Conservation (phyloP, 2,329 filamentous ascomycete genomes). For the Lomentospora prolificans region DNA sequence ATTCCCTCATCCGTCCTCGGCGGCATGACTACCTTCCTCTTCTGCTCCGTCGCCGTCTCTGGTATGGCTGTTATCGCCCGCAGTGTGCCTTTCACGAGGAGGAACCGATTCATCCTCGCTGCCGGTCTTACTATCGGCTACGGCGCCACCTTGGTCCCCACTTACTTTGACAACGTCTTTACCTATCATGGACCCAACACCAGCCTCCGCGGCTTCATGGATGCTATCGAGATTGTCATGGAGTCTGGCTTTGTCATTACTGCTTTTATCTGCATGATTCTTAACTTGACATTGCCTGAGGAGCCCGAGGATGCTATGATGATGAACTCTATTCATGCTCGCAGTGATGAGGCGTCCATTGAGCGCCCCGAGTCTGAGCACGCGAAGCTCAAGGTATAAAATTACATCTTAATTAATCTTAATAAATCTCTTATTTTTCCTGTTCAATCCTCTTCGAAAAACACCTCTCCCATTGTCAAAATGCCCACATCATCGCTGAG, state of each 20-base stretch:
- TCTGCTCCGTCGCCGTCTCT: constrained; percentile 64
- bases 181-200: constrained; percentile 60
- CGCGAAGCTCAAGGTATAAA: neutral
- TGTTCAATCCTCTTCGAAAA: too few relatives aligned
- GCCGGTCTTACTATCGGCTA: constrained; percentile 65
- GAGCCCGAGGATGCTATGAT: constrained; percentile 54
- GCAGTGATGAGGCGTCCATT: neutral
- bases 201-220: constrained; percentile 60
- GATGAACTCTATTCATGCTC: neutral
- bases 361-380: neutral
- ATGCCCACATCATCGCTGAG: too few relatives aligned
- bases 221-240: constrained; percentile 64
- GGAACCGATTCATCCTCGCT: constrained; percentile 74
- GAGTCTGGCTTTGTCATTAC: constrained; percentile 68
- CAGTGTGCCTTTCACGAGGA: constrained; percentile 62
- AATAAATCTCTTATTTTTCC: too few relatives aligned
- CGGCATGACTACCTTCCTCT: constrained; percentile 73
- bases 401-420: constrained; percentile 6
- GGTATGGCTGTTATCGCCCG: constrained; percentile 67
- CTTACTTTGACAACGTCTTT: constrained; percentile 63
- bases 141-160: constrained; percentile 55
- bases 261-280: constrained; percentile 59
- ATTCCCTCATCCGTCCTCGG: constrained; percentile 60
- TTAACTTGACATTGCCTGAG: constrained; percentile 65
- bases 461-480: too few relatives aligned